Evolutionary conservation across 352 stramenopile genomes (phyloP).

Genomic region (Globisporangium carolinianum): DNA sequence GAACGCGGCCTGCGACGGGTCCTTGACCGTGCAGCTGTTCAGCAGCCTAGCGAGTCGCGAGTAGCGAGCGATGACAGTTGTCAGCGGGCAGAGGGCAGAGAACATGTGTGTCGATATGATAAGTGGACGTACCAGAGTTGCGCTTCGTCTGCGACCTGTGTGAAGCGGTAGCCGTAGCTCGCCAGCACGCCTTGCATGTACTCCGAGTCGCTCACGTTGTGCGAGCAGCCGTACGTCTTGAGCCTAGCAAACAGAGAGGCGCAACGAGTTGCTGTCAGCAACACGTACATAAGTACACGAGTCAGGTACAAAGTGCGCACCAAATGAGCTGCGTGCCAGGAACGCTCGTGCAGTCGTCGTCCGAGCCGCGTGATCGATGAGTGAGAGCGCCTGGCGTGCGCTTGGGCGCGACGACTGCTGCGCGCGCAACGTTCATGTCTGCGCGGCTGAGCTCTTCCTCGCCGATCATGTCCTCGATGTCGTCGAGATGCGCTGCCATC

Average conservation of each 20-base stretch:
- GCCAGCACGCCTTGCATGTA: conserved; percentile 91
- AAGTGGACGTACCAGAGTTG: conserved; percentile 59
- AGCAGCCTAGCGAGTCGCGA: conserved; percentile 40
- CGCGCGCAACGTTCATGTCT: conserved; percentile 30
- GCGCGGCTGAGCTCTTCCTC: conserved; percentile 58
- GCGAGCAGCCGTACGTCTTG: conserved; percentile 90
- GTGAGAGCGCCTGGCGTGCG: not conserved
- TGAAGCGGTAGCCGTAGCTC: conserved; percentile 88
- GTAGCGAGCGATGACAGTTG: too few relatives aligned
- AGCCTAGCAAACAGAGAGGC: conserved; percentile 28
- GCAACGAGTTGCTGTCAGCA: too few relatives aligned
- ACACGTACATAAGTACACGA: too few relatives aligned
- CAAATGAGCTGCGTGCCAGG: conserved; percentile 73
- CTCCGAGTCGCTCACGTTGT: conserved; percentile 92
- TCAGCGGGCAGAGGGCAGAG: not conserved
- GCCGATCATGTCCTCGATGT: conserved; percentile 81
- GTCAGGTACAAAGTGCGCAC: conserved; percentile 8
- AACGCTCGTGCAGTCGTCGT: conserved; percentile 18
- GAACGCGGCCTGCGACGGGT: conserved; percentile 88
- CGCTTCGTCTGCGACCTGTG: conserved; percentile 58
- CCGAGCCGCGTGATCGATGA: not conserved
- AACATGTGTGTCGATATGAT: not conserved
- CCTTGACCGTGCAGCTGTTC: conserved; percentile 93
- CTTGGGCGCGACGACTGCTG: conserved; percentile 64
- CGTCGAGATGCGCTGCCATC: conserved; percentile 32